Percentiles rank a stretch among this genome's conserved stretches.
These are phyloP conservation scores for Endocalyx cinctus DNA, from an alignment of 2,329 filamentous ascomycete genomes.

Conservation along the genomic window DNA sequence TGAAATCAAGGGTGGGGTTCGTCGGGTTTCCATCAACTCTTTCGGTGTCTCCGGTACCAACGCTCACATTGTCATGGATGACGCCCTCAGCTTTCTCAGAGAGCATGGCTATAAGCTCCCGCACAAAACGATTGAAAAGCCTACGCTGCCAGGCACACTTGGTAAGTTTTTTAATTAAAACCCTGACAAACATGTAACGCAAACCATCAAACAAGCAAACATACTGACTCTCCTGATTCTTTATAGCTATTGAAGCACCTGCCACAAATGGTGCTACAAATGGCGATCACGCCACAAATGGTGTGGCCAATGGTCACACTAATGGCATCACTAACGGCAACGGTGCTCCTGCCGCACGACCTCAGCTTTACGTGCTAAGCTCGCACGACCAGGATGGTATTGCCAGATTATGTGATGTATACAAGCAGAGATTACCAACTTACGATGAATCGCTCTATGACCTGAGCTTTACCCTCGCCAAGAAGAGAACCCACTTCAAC, in stretches of 20 bases:
- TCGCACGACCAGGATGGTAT: constrained; percentile 12
- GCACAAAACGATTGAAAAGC: background rate
- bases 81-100: constrained; percentile 8
- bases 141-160: constrained; percentile 6
- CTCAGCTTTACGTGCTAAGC: constrained; percentile 10
- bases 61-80: constrained; percentile 8
- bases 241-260: constrained; percentile 3
- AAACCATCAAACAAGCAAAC: too few relatives aligned
- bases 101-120: constrained; percentile 2
- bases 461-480: constrained; percentile 4
- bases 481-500: constrained; percentile 7
- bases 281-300: background rate
- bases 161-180: background rate
- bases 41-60: constrained; percentile 10
- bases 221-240: constrained; percentile 1
- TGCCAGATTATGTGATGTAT: constrained; percentile 3
- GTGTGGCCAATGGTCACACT: background rate
- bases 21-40: constrained; percentile 14
- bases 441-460: background rate
- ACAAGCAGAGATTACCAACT: constrained; percentile 1
- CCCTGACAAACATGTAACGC: background rate
- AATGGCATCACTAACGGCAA: background rate
- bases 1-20: constrained; percentile 9
- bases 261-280: constrained; percentile 1
- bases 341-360: too few relatives aligned